Evolutionary conservation across 495 filamentous ascomycete species (phyloP), one percentile per base, ranked within the genome.

Genomic region (Penicillium samsonianum): DNA sequence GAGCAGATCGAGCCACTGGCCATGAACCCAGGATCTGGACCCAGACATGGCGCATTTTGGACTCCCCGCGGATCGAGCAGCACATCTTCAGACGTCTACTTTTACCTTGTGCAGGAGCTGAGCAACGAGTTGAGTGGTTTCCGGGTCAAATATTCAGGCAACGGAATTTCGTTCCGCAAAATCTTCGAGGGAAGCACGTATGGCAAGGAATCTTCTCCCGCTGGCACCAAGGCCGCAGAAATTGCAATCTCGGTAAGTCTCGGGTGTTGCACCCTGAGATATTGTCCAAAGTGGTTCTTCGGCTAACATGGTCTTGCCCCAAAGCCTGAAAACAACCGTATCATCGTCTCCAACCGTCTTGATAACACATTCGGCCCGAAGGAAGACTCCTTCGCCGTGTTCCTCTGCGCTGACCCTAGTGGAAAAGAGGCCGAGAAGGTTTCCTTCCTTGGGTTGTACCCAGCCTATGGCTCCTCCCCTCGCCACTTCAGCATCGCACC

Each of bases 61-160:
- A 73, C 72, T 19, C 65, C 73, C 9, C 60, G 65, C 16, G 55
- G 22, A 6, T 37, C 51, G 14, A 43, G 16, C 12, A 46, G 9
- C 35, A 60, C 60, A 10, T 12, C 41, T 3, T 46, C 58, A 51
- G 73, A 71, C 49, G 81, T 77, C 2, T 81, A 76, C 60, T 74
- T 84, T 58, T 90, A 83, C 64, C 65, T 86, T 16, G 70, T 82
- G 33, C 71, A 76, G 23, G 87, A 90, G 68, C 71, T 88, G 26
- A 61, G 65, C 23, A 87, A 84, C 58, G 64, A 69, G 0, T 65
- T 89, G 30, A 76, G 72, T 30, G 79, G 76, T 1, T 90, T 82
- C 60, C 67, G 75, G 19, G 77, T 85, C 26, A 65, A 56, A 1
- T 87, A 86, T 57, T 62, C 59, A 11, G 41, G 58, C 11, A 59